phyloP scores from a whole-genome alignment of 352 stramenopile genomes.

The Phytophthora nicotianae region DNA sequence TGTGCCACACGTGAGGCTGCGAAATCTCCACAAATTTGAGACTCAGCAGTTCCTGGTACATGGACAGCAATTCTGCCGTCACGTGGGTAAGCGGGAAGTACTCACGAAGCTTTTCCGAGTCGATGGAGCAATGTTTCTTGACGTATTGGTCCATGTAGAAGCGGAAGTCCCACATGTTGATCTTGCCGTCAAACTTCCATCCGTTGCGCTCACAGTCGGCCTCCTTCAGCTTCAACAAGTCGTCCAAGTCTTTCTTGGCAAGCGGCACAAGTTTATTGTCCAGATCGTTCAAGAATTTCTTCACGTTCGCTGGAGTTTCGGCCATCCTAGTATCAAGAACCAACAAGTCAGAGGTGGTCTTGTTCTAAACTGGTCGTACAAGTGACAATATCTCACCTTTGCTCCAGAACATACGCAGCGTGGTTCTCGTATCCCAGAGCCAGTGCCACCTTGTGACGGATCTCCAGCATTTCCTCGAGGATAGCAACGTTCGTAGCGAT shows the following conservation, averaged over 20 bases:
- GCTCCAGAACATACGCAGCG: conserved; percentile 82
- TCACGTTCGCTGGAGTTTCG: conserved; percentile 58
- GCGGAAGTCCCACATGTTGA: conserved; percentile 92
- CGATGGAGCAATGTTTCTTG: conserved; percentile 89
- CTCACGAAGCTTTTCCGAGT: conserved; percentile 85
- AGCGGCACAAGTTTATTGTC: conserved; percentile 80
- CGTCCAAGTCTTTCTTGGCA: conserved; percentile 75
- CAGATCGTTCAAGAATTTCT: conserved; percentile 75
- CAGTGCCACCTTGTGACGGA: conserved; percentile 78
- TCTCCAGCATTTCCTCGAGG: conserved; percentile 81
- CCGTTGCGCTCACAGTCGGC: conserved; percentile 55
- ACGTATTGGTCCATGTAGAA: conserved; percentile 91
- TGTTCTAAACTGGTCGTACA: not conserved
- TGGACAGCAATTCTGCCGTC: conserved; percentile 79
- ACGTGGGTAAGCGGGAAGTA: conserved; percentile 91
- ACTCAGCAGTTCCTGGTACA: conserved; percentile 90
- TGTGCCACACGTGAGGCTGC: conserved; percentile 86
- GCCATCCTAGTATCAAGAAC: conserved; percentile 62
- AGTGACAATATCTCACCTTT: conserved; percentile 47
- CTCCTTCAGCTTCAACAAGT: conserved; percentile 78
- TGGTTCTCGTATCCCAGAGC: conserved; percentile 86
- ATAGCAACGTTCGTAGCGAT: conserved; percentile 84
- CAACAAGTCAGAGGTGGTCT: not conserved
- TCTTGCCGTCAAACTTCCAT: conserved; percentile 79
- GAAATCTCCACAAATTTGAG: conserved; percentile 86